Conservation (phyloP, 2,329 filamentous ascomycete species). For the Beauveria rudraprayagi region DNA sequence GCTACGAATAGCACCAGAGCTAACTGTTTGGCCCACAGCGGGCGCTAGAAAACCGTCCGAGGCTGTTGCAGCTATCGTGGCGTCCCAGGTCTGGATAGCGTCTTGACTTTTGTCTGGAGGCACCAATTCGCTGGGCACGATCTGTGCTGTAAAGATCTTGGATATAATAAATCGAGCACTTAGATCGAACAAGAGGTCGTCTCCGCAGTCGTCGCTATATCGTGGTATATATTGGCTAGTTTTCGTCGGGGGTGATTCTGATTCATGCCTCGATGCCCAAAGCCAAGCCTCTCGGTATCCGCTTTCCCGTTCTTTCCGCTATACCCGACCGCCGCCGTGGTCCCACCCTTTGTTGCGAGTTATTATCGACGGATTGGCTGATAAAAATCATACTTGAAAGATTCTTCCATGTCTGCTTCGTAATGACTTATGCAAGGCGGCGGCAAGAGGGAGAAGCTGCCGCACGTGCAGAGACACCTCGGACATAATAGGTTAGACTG, state of each 20-base stretch:
- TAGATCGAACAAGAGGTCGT: no score
- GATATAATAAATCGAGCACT: no score
- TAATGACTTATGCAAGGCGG: background rate
- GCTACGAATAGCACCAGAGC: background rate
- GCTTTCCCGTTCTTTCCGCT: background rate
- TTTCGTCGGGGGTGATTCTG: background rate
- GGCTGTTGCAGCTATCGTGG: background rate
- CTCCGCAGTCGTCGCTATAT: background rate
- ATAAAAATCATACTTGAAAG: background rate
- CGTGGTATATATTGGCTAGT: no score
- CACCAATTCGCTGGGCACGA: background rate
- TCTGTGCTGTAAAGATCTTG: background rate
- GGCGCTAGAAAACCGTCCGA: slow-evolving; percentile 5
- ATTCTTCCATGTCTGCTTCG: background rate
- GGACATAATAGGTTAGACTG: background rate
- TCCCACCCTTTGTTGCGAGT: background rate
- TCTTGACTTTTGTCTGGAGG: background rate
- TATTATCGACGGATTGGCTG: background rate
- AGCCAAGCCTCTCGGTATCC: background rate
- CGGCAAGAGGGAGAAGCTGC: background rate
- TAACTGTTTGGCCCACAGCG: background rate
- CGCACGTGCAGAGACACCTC: background rate
- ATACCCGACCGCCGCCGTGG: background rate
- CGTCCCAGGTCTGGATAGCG: background rate
- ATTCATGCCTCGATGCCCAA: background rate